Conservation (phyloP, 106 monocot species). For the Ottelia alismoides region DNA sequence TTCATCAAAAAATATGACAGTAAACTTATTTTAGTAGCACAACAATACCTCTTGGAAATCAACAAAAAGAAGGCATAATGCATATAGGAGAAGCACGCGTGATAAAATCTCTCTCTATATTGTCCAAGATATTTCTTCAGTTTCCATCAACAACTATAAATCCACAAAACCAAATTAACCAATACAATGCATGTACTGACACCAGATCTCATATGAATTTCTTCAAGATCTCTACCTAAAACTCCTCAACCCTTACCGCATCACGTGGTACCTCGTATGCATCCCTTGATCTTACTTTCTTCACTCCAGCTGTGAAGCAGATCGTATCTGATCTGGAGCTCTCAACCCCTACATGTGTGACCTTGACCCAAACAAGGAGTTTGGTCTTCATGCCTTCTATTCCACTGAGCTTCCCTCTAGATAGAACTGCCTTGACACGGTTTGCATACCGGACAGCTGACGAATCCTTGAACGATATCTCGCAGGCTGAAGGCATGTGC, state of each 20-base stretch:
- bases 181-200: too few species aligned
- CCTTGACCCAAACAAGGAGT: conserved; percentile 87
- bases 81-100: too few species aligned
- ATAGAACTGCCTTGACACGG: conserved; percentile 68
- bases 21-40: too few species aligned
- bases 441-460: conserved; percentile 54
- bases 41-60: too few species aligned
- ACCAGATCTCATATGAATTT: too few species aligned
- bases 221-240: too few species aligned
- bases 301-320: conserved; percentile 80
- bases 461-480: conserved; percentile 89
- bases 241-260: conserved; percentile 54
- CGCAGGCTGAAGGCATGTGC: conserved; percentile 59
- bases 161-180: too few species aligned
- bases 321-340: conserved; percentile 81
- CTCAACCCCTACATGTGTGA: conserved; percentile 60
- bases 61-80: too few species aligned
- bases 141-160: too few species aligned
- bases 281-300: conserved; percentile 75
- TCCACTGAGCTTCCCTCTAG: conserved; percentile 72
- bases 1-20: too few species aligned
- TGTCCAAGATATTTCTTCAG: too few species aligned
- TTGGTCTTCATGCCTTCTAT: conserved; percentile 99
- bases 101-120: too few species aligned
- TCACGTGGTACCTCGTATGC: conserved; percentile 81